Base-by-base conservation (phyloP, 768 basidiomycete species). In the Xerocomellus chrysenteron region DNA sequence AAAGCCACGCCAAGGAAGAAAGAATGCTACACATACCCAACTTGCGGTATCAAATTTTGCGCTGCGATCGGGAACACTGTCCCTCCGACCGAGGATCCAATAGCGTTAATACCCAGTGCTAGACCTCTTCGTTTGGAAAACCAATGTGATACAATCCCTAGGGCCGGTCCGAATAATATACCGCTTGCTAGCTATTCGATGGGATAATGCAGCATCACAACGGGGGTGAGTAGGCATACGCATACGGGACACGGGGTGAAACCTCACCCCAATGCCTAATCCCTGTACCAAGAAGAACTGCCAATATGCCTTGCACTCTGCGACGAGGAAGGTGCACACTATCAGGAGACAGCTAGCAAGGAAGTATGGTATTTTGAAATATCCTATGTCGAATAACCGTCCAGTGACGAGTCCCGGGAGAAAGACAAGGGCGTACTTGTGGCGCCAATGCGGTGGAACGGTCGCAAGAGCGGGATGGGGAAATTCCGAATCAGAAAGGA, bases 281-380 rank as follows among this genome's bases (percentile, higher is more conserved):
- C 90, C 90, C 67, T 92, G 90, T 56, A 82, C 89, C 1, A 92
- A 76, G 24, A 92, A 63, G 61, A 91, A 87, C 7, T 92, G 87
- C 90, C 90, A 92, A 63, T 85, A 92, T 54, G 78, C 56, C 12
- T 73, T 86, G 65, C 90, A 92, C 73, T 91, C 76, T 0, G 87
- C 87, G 7, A 80, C 74, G n/a, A 92, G 74, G 62, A 91, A 82
- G 0, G 84, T 86, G 32, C 81, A 77, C 0, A 71, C 57, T 4
- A 92, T 71, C 8, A 89, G 68, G 17, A 83, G 43, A 16, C 71
- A 73, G 51, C 83, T 84, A 1, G 81, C 79, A 1, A 72, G 39
- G 9, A 80, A 60, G 32, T 81, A 75, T 7, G 85, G 78, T 2
- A 77, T 65, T 35, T 75, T 82, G 68, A 86, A 82, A 60, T 84